phyloP scores from a whole-genome alignment of 768 basidiomycete species.

The Podaxis mareebaensis region DNA sequence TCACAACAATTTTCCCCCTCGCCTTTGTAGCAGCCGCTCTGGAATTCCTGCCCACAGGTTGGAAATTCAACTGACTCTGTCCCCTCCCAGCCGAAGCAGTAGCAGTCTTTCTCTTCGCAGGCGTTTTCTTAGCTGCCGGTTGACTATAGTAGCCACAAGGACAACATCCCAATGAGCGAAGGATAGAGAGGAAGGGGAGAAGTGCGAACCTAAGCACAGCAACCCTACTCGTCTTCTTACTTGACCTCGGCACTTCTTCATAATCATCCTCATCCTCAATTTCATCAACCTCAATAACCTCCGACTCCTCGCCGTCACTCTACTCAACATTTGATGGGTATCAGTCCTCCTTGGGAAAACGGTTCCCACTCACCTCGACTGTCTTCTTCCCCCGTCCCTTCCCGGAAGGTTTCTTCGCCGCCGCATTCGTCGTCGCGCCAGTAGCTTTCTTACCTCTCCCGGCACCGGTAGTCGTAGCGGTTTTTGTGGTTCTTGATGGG shows the following conservation, averaged over 20 bases:
- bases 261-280: conserved; percentile 44
- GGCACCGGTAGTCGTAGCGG: conserved; percentile 36
- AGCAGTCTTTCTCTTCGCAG: conserved; percentile 54
- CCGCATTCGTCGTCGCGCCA: conserved; percentile 35
- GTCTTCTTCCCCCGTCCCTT: conserved; percentile 59
- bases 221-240: conserved; percentile 63
- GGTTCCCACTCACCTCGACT: conserved; percentile 26
- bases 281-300: conserved; percentile 54
- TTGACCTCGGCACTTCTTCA: conserved; percentile 42
- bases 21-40: conserved; percentile 72
- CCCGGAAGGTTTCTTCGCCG: conserved; percentile 39
- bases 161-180: background rate
- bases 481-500: conserved; percentile 24
- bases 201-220: conserved; percentile 59
- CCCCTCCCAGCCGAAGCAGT: conserved; percentile 33
- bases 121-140: conserved; percentile 41
- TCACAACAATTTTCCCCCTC: conserved; percentile 59
- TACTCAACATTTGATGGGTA: conserved; percentile 7
- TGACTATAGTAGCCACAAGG: conserved; percentile 24
- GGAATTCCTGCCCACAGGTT: conserved; percentile 57
- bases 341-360: background rate
- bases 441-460: conserved; percentile 28
- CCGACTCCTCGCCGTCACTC: conserved; percentile 17
- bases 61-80: conserved; percentile 64
- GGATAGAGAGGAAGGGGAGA: background rate